Conservation (phyloP, 2,329 filamentous ascomycete species). For the Coniochaeta sp. region DNA sequence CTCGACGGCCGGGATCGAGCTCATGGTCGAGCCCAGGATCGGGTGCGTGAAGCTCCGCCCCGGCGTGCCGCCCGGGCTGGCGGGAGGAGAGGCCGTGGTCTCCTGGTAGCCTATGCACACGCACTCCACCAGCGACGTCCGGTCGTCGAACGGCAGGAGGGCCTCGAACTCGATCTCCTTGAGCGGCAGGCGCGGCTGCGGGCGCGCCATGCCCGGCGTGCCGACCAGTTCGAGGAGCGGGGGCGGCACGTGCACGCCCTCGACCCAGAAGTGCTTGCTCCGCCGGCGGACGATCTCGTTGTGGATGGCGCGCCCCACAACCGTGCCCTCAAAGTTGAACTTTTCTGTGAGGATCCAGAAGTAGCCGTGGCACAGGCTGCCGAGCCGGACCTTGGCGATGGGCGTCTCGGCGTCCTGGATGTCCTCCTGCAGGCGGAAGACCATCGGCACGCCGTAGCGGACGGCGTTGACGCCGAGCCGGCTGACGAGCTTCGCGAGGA, state of each 20-base stretch:
- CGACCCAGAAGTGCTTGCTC: constrained; percentile 70
- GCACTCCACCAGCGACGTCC: constrained; percentile 62
- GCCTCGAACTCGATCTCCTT: constrained; percentile 54
- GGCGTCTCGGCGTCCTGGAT: constrained; percentile 60
- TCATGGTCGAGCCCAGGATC: constrained; percentile 43
- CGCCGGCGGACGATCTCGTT: constrained; percentile 70
- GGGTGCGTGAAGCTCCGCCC: constrained; percentile 56
- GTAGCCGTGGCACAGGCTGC: constrained; percentile 82
- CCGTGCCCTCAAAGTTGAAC: constrained; percentile 66
- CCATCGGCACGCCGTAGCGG: constrained; percentile 76
- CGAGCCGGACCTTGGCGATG: constrained; percentile 67
- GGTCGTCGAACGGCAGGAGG: constrained; percentile 68
- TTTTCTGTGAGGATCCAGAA: constrained; percentile 72
- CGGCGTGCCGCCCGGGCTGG: constrained; percentile 64
- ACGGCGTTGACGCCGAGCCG: constrained; percentile 77
- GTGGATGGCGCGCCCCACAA: constrained; percentile 62
- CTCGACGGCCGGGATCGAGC: constrained; percentile 26
- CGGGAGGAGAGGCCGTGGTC: constrained; percentile 53
- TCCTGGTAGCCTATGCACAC: constrained; percentile 66
- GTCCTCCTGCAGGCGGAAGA: constrained; percentile 81
- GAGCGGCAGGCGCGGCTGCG: constrained; percentile 37
- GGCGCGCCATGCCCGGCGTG: constrained; percentile 36
- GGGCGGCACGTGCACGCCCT: constrained; percentile 64
- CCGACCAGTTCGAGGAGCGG: constrained; percentile 54
- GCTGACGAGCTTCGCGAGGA: constrained; percentile 66